Percentiles rank a stretch among this genome's conserved stretches.
phyloP scores from a whole-genome alignment of 495 filamentous ascomycete genomes.

The Penicillium paxilli region DNA sequence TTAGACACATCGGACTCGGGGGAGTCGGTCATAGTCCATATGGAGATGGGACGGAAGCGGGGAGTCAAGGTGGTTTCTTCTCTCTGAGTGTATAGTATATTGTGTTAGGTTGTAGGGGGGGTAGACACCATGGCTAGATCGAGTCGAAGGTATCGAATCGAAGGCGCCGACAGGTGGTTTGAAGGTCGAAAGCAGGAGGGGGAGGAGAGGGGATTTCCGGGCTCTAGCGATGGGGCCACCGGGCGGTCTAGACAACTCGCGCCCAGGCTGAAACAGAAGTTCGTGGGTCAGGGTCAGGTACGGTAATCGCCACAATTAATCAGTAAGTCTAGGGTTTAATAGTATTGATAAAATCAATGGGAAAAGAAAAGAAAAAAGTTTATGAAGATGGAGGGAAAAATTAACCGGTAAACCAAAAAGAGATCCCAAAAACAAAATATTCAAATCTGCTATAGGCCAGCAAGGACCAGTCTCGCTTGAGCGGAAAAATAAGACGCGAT shows the following conservation, averaged over 20 bases:
- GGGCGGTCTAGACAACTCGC: slow-evolving; percentile 30
- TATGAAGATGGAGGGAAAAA: no score
- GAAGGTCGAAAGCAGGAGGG: background rate
- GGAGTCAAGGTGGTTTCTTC: background rate
- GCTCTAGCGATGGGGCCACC: slow-evolving; percentile 16
- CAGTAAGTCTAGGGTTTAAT: no score
- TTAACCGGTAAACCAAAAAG: background rate
- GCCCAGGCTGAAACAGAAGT: slow-evolving; percentile 22
- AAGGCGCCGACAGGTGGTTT: background rate
- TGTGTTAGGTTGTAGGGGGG: slow-evolving; percentile 17
- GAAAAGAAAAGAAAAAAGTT: no score
- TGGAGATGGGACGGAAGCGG: slow-evolving; percentile 10
- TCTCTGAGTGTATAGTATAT: no score
- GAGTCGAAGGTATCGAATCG: background rate
- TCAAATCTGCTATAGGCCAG: no score
- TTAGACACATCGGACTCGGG: slow-evolving; percentile 39
- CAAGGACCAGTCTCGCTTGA: background rate
- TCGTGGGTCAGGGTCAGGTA: slow-evolving; percentile 18
- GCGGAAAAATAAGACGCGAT: slow-evolving; percentile 13
- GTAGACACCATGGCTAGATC: slow-evolving; percentile 33
- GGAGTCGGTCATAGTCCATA: slow-evolving; percentile 40
- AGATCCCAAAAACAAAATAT: background rate
- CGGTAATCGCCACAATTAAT: background rate
- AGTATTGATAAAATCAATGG: no score
- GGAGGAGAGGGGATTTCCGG: slow-evolving; percentile 30